Evolutionary conservation across 495 filamentous ascomycete species (phyloP).

Genomic region (Gamarada debralockiae): DNA sequence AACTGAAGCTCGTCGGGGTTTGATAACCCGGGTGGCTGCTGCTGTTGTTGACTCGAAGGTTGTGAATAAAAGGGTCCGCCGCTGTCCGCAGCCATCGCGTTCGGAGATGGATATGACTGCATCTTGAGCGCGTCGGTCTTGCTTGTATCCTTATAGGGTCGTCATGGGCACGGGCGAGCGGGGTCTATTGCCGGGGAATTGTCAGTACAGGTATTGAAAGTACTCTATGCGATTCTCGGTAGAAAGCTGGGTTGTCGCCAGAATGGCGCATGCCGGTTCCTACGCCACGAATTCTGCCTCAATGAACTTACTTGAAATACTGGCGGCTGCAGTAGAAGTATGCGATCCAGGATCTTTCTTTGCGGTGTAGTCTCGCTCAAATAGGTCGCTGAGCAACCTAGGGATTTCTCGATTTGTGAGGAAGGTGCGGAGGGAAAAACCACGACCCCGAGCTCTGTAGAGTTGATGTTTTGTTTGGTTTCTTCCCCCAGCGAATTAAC

Average conservation of each 20-base stretch:
- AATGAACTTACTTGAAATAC: conserved; percentile 14
- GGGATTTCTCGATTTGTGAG: too few relatives aligned
- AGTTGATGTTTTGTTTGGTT: too few relatives aligned
- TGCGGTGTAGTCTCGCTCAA: too few relatives aligned
- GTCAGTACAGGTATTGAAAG: conserved; percentile 18
- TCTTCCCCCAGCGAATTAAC: too few relatives aligned
- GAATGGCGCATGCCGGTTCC: conserved; percentile 8
- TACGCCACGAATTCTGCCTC: conserved; percentile 15
- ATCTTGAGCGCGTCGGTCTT: conserved; percentile 14
- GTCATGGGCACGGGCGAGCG: conserved; percentile 19
- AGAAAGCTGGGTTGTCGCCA: conserved; percentile 17
- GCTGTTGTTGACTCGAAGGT: conserved; percentile 11
- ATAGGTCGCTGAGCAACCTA: too few relatives aligned
- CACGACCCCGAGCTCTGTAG: too few relatives aligned
- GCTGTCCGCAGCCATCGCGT: conserved; percentile 10
- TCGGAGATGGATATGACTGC: conserved; percentile 22
- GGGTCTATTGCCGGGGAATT: conserved; percentile 10
- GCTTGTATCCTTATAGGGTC: not conserved
- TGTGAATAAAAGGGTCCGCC: conserved; percentile 22
- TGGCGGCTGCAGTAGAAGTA: conserved; percentile 1
- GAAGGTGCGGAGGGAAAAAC: too few relatives aligned
- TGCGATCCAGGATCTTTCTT: not conserved
- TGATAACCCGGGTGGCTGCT: conserved; percentile 24
- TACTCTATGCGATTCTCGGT: conserved; percentile 6
- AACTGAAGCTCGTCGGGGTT: conserved; percentile 46